A percentile compares a stretch with the other conserved stretches of the same genome.
Conservation (phyloP, 2,329 filamentous ascomycete genomes). For the Aureobasidium uvarum region DNA sequence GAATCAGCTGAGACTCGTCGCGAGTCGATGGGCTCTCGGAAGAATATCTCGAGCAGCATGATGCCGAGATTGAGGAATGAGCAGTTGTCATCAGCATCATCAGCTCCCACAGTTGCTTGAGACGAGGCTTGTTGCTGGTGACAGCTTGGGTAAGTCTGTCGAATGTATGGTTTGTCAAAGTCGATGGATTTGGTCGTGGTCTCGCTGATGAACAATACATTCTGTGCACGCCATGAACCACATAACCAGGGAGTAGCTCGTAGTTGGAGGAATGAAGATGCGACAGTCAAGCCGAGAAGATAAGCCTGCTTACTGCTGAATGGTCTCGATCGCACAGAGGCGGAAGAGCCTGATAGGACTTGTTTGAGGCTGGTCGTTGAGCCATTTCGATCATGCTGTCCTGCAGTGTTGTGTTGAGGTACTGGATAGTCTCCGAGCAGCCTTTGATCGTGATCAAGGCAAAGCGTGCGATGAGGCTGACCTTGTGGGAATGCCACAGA, state of each 20-base stretch:
- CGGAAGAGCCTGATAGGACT: background rate
- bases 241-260: background rate
- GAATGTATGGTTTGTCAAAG: background rate
- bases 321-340: background rate
- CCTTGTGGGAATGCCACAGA: background rate
- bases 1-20: background rate
- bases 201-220: background rate
- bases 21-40: background rate
- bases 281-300: background rate
- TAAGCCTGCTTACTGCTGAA: background rate
- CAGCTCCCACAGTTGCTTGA: background rate
- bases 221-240: background rate
- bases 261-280: background rate
- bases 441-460: background rate
- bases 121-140: background rate
- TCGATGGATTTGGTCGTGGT: background rate
- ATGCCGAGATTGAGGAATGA: conserved; percentile 4
- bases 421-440: background rate
- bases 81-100: background rate
- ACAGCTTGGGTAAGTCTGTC: background rate
- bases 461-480: background rate
- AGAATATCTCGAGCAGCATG: conserved; percentile 13
- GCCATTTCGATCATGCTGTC: background rate
- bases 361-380: background rate
- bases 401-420: background rate